Percentiles rank a stretch among this genome's conserved stretches.
Evolutionary conservation across 2,329 filamentous ascomycete genomes (phyloP).

Genomic region (Pestalotiopsis sp.): DNA sequence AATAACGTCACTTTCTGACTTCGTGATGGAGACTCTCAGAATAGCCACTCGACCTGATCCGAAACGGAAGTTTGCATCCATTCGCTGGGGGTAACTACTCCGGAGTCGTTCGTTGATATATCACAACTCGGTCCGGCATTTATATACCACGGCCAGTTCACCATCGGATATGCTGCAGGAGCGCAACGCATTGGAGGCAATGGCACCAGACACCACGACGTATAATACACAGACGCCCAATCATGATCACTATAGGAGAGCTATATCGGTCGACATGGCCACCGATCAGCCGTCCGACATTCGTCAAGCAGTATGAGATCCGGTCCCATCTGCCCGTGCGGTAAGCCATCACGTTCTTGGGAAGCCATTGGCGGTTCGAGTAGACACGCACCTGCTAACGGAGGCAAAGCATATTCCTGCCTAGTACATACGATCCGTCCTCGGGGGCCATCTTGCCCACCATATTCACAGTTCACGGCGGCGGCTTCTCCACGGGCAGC

Average conservation of each 20-base stretch:
- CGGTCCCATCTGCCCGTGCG: constrained; percentile 8
- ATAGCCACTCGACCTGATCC: constrained; percentile 5
- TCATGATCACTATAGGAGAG: constrained; percentile 9
- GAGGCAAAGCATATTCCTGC: constrained; percentile 3
- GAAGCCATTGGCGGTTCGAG: not conserved
- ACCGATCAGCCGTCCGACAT: constrained; percentile 4
- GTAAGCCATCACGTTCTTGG: not conserved
- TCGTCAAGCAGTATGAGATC: constrained; percentile 10
- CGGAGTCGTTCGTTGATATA: not conserved
- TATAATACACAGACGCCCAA: not conserved
- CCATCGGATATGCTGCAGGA: not conserved
- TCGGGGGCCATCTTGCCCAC: not conserved
- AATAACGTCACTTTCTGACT: constrained; percentile 10
- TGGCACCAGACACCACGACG: not conserved
- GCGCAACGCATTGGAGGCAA: not conserved
- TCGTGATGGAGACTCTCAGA: constrained; percentile 7
- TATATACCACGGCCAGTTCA: constrained; percentile 1
- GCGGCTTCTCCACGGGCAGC: constrained; percentile 6
- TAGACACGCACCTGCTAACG: not conserved
- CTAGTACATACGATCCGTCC: not conserved
- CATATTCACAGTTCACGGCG: constrained; percentile 10
- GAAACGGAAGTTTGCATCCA: not conserved
- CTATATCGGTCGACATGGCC: constrained; percentile 8
- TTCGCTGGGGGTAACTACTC: not conserved
- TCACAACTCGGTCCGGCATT: not conserved